Evolutionary conservation across 2,329 filamentous ascomycete genomes (phyloP).

Genomic region (Fusarium torulosum): DNA sequence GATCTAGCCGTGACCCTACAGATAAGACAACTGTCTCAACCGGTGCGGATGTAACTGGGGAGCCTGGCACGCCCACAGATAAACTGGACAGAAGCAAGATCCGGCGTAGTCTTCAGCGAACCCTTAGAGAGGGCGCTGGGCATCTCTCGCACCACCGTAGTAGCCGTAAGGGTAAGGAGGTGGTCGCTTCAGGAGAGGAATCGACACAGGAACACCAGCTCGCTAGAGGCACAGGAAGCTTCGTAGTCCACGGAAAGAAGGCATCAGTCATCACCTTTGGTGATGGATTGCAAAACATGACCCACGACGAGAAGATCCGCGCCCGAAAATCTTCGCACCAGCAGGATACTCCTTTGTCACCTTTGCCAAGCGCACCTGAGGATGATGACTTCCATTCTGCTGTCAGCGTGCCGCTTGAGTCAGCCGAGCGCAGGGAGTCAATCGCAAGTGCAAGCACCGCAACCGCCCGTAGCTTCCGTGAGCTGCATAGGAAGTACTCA

Average conservation of each 20-base stretch:
- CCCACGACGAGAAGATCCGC: slow-evolving; percentile 78
- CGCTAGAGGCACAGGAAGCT: slow-evolving; percentile 84
- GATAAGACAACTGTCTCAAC: slow-evolving; percentile 55
- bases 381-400: slow-evolving; percentile 67
- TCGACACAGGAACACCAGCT: slow-evolving; percentile 73
- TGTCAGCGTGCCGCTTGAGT: slow-evolving; percentile 59
- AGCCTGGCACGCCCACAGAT: slow-evolving; percentile 54
- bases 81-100: slow-evolving; percentile 74
- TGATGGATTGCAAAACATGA: slow-evolving; percentile 85
- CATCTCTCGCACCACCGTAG: slow-evolving; percentile 76
- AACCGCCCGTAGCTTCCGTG: slow-evolving; percentile 74
- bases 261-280: slow-evolving; percentile 97
- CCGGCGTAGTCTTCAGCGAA: slow-evolving; percentile 88
- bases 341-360: slow-evolving; percentile 55
- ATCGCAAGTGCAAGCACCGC: slow-evolving; percentile 74
- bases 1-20: slow-evolving; percentile 47
- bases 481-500: slow-evolving; percentile 71
- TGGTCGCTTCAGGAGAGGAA: slow-evolving; percentile 53
- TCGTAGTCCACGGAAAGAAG: slow-evolving; percentile 98
- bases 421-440: slow-evolving; percentile 69
- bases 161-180: slow-evolving; percentile 80
- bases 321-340: slow-evolving; percentile 67
- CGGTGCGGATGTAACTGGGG: slow-evolving; percentile 50
- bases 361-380: slow-evolving; percentile 51
- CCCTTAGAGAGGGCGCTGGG: slow-evolving; percentile 82